phyloP scores from a whole-genome alignment of 305 asterid species.

The Solanum hybrid region DNA sequence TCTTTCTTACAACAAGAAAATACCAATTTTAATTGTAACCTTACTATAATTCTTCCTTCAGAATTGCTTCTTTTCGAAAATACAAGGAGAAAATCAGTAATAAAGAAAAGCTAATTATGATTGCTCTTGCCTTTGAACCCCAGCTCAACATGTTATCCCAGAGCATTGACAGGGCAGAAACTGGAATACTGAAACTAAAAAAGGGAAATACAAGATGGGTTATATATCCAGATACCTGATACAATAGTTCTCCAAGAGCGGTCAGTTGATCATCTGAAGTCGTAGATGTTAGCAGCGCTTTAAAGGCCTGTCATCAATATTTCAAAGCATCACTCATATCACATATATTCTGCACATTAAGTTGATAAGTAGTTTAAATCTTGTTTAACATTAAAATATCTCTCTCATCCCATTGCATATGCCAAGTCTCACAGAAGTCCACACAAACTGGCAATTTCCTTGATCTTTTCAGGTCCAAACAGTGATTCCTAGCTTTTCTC shows the following conservation, averaged over 20 bases:
- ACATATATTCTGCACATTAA: background rate
- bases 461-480: background rate
- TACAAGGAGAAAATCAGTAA: background rate
- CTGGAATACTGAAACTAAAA: background rate
- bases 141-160: background rate
- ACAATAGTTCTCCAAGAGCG: constrained; percentile 82
- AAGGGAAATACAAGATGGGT: background rate
- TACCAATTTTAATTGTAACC: background rate
- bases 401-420: background rate
- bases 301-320: constrained; percentile 59
- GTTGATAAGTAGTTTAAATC: background rate
- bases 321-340: background rate
- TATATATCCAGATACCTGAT: constrained; percentile 47
- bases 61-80: background rate
- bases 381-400: background rate
- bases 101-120: background rate
- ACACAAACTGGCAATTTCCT: background rate
- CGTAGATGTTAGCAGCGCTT: constrained; percentile 73
- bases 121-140: background rate
- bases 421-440: background rate
- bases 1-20: background rate
- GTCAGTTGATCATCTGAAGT: constrained; percentile 75
- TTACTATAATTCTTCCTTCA: background rate
- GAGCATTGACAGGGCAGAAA: background rate
- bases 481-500: background rate